Evolutionary conservation across 2,329 filamentous ascomycete species (phyloP).

Genomic region (Calycina marina): DNA sequence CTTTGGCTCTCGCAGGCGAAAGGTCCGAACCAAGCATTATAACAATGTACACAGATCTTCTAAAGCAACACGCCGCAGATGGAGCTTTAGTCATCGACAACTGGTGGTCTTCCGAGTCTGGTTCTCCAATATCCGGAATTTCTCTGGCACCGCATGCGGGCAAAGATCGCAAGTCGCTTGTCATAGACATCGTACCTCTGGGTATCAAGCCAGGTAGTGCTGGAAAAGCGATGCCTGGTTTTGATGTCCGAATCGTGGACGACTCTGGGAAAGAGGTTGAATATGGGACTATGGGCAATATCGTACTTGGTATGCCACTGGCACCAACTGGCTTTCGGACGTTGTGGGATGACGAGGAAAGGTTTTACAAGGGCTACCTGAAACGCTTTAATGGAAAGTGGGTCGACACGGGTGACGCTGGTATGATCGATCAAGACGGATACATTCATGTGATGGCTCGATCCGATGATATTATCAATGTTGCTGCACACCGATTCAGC

Average conservation of each 20-base stretch:
- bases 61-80: constrained; percentile 49
- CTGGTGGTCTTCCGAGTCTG: constrained; percentile 62
- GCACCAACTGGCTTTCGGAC: constrained; percentile 78
- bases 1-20: constrained; percentile 77
- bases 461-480: constrained; percentile 80
- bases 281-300: constrained; percentile 75
- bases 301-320: constrained; percentile 69
- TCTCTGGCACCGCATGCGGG: constrained; percentile 49
- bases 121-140: constrained; percentile 52
- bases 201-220: constrained; percentile 70
- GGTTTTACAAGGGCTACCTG: constrained; percentile 77
- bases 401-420: constrained; percentile 85
- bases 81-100: constrained; percentile 53
- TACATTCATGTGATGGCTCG: constrained; percentile 51
- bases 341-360: constrained; percentile 71
- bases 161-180: constrained; percentile 30
- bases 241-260: constrained; percentile 73
- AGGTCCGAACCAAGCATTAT: constrained; percentile 79
- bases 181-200: constrained; percentile 31
- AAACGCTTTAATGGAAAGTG: constrained; percentile 69
- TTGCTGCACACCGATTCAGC: constrained; percentile 82
- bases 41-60: constrained; percentile 61
- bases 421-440: constrained; percentile 65
- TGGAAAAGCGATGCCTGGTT: constrained; percentile 82
- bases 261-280: constrained; percentile 60